Percentiles rank a stretch among this genome's conserved stretches.
phyloP scores from a whole-genome alignment of 805 yeast genomes.

The Scheffersomyces lignosus region DNA sequence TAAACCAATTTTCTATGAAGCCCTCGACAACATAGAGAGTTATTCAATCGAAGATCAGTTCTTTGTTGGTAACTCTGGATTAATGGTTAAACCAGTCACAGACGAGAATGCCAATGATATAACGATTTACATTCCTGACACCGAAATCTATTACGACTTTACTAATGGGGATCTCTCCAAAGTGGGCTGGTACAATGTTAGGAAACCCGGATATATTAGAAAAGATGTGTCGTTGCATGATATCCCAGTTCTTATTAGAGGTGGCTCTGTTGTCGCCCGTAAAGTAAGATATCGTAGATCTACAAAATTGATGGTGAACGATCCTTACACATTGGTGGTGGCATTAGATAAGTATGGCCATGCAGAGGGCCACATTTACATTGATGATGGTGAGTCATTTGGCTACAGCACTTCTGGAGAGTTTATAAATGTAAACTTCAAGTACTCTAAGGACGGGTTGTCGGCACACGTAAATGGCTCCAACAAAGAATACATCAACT shows the following conservation, averaged over 20 bases:
- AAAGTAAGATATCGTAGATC: constrained; percentile 81
- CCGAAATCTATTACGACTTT: constrained; percentile 57
- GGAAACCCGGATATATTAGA: constrained; percentile 32
- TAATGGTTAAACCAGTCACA: constrained; percentile 80
- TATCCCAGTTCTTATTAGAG: constrained; percentile 71
- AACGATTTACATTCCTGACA: constrained; percentile 53
- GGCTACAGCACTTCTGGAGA: constrained; percentile 54
- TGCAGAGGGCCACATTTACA: constrained; percentile 62
- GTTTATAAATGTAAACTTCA: constrained; percentile 44
- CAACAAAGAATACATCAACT: constrained; percentile 8
- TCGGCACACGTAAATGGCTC: constrained; percentile 4
- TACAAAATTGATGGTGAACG: constrained; percentile 67
- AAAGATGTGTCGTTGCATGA: constrained; percentile 51
- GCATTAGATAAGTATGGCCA: constrained; percentile 50
- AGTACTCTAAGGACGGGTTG: constrained; percentile 6
- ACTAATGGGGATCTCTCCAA: constrained; percentile 20
- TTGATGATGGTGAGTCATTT: constrained; percentile 84
- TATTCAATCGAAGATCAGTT: constrained; percentile 80
- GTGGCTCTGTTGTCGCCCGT: constrained; percentile 73
- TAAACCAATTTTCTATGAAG: constrained; percentile 63
- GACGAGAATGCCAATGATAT: constrained; percentile 46
- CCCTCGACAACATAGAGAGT: constrained; percentile 45
- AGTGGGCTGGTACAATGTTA: constrained; percentile 32
- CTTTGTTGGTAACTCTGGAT: constrained; percentile 67
- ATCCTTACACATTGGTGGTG: constrained; percentile 76